phyloP scores from a whole-genome alignment of 495 filamentous ascomycete species.

The Penicillium egyptiacum region DNA sequence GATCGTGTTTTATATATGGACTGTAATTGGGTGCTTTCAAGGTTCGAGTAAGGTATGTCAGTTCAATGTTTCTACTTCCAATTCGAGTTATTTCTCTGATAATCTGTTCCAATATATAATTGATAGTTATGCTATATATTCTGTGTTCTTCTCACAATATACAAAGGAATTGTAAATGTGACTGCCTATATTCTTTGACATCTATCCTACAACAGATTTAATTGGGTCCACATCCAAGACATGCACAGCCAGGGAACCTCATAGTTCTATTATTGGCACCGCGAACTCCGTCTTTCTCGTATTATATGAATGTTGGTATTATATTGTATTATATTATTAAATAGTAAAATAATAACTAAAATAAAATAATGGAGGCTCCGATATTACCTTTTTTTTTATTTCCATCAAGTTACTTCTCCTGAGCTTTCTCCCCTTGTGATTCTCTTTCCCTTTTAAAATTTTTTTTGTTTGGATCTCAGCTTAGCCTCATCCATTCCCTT shows the following conservation, averaged over 20 bases:
- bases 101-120: too few relatives aligned
- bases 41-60: too few relatives aligned
- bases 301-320: background rate
- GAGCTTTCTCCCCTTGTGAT: constrained; percentile 6
- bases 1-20: background rate
- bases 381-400: background rate
- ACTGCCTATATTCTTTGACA: background rate
- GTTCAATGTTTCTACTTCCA: too few relatives aligned
- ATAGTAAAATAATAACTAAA: background rate
- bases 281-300: background rate
- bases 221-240: constrained; percentile 15
- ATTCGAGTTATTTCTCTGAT: too few relatives aligned
- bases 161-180: background rate
- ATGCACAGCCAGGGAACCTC: constrained; percentile 14
- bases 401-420: background rate
- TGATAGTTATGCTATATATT: too few relatives aligned
- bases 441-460: background rate
- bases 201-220: background rate
- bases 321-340: background rate
- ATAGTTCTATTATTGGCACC: constrained; percentile 10
- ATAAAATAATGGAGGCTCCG: background rate
- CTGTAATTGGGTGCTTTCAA: too few relatives aligned
- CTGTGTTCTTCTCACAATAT: too few relatives aligned
- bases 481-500: constrained; percentile 11
- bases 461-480: constrained; percentile 5